Conservation (phyloP, 2,329 filamentous ascomycete species). For the Emmonsiellopsis sp. region DNA sequence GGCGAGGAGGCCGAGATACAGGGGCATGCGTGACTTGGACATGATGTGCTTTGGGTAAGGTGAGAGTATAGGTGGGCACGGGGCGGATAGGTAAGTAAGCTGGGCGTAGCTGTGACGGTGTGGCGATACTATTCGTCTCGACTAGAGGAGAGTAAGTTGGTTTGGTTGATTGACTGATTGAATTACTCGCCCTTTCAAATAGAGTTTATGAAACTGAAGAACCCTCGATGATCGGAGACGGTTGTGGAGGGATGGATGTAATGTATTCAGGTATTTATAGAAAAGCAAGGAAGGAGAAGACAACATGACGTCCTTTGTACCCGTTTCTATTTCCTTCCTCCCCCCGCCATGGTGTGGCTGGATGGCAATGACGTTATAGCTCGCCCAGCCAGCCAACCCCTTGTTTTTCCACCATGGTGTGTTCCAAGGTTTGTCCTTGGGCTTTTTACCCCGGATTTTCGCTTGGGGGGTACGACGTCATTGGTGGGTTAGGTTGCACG, state of each 20-base stretch:
- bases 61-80: not conserved
- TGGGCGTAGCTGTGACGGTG: not conserved
- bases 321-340: not conserved
- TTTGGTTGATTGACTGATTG: too few relatives aligned
- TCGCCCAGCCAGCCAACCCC: too few relatives aligned
- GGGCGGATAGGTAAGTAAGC: not conserved
- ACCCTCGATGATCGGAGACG: not conserved
- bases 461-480: too few relatives aligned
- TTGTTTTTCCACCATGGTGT: too few relatives aligned
- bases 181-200: too few relatives aligned
- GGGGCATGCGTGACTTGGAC: conserved; percentile 27
- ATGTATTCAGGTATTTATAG: not conserved
- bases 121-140: not conserved
- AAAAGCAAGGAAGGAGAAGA: not conserved
- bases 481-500: too few relatives aligned
- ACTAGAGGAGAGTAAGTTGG: too few relatives aligned
- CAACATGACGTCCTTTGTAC: not conserved
- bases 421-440: too few relatives aligned
- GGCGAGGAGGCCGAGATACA: conserved; percentile 46
- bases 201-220: not conserved
- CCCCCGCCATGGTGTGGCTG: not conserved
- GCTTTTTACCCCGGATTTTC: too few relatives aligned
- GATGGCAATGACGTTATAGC: too few relatives aligned
- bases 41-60: conserved; percentile 15
- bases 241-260: not conserved